These are phyloP conservation scores for Aspergillus chevalieri DNA, from an alignment of 2,329 filamentous ascomycete species.

Conservation along the genomic window DNA sequence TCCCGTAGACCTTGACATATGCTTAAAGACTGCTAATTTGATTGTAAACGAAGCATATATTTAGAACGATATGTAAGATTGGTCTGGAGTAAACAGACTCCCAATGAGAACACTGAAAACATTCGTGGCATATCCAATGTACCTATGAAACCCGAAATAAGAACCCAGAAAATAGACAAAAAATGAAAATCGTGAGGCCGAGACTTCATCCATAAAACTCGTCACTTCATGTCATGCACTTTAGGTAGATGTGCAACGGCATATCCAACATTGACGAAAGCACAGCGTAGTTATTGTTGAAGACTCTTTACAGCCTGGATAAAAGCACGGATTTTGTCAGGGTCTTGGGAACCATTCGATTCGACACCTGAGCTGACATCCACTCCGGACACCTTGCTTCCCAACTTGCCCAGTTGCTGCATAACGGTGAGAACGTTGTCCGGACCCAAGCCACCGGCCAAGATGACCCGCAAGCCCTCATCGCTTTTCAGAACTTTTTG, in stretches of 20 bases:
- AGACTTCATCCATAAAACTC: conserved; percentile 2
- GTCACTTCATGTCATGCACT: not conserved
- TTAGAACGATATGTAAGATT: no score
- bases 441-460: conserved; percentile 79
- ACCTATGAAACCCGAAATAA: not conserved
- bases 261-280: not conserved
- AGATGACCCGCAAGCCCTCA: conserved; percentile 63
- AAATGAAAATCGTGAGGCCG: not conserved
- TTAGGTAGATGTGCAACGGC: not conserved
- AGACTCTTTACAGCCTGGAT: conserved; percentile 64
- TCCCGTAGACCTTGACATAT: no score
- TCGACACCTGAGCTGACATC: conserved; percentile 96
- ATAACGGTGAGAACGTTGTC: conserved; percentile 69
- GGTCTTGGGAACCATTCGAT: conserved; percentile 69
- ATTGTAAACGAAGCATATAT: no score
- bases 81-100: no score
- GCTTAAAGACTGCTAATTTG: no score
- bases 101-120: no score
- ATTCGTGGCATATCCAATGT: no score
- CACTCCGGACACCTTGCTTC: conserved; percentile 66
- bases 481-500: conserved; percentile 62
- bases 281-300: conserved; percentile 14
- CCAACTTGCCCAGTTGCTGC: conserved; percentile 54
- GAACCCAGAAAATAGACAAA: not conserved
- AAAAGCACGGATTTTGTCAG: conserved; percentile 76